A percentile compares a stretch with the other conserved stretches of the same genome.
Evolutionary conservation across 1,284 basidiomycete genomes (phyloP).

Genomic region (Wolfiporia cocos): DNA sequence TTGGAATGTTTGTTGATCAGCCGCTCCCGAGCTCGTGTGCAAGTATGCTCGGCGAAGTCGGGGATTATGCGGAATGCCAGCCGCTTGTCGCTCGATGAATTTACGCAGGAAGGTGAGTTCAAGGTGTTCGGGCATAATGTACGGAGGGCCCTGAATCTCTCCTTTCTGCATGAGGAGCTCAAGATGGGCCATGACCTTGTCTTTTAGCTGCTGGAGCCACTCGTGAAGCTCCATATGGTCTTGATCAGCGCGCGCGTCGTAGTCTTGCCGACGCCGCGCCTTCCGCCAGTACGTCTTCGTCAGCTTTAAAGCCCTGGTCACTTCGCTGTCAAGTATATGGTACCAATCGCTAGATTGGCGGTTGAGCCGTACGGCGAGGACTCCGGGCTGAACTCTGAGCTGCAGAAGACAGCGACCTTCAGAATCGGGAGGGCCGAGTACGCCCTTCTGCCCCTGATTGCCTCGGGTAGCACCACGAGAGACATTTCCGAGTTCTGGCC

Average conservation of each 20-base stretch:
- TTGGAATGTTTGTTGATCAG: conserved; percentile 12
- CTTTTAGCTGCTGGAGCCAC: conserved; percentile 77
- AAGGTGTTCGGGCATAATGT: conserved; percentile 70
- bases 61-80: conserved; percentile 69
- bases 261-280: conserved; percentile 69
- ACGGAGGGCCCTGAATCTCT: conserved; percentile 75
- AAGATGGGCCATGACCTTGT: conserved; percentile 79
- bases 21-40: conserved; percentile 16
- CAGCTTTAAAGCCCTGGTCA: conserved; percentile 70
- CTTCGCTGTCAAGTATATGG: conserved; percentile 64
- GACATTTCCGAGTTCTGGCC: conserved; percentile 79
- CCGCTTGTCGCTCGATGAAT: conserved; percentile 70
- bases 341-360: conserved; percentile 75
- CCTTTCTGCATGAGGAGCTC: conserved; percentile 80
- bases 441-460: conserved; percentile 78
- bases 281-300: conserved; percentile 82
- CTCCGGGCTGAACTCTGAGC: conserved; percentile 73
- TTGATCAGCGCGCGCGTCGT: conserved; percentile 74
- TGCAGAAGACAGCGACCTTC: conserved; percentile 68
- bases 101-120: conserved; percentile 72
- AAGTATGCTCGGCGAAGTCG: conserved; percentile 46
- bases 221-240: conserved; percentile 82
- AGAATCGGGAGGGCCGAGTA: conserved; percentile 57
- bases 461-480: conserved; percentile 76
- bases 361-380: conserved; percentile 67